Percentiles rank a stretch among this genome's conserved stretches.
Conservation (phyloP, 1,284 basidiomycete genomes). For the Papiliotrema nemorosa region DNA sequence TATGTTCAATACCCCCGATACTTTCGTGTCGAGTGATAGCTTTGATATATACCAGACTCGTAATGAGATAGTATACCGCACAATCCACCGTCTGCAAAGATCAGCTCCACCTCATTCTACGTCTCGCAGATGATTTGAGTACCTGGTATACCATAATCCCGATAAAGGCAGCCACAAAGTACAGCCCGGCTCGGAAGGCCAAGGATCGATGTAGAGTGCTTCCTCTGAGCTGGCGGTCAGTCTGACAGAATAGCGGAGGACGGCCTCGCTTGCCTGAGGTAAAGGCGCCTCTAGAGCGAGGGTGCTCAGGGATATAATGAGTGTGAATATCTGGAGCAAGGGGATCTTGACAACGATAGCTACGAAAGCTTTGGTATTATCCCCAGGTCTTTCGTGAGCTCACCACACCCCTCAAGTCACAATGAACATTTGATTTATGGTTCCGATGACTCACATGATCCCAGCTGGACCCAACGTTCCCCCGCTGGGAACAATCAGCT, state of each 20-base stretch:
- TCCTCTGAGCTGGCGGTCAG: slow-evolving; percentile 51
- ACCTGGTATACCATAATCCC: slow-evolving; percentile 75
- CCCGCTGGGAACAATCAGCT: slow-evolving; percentile 13
- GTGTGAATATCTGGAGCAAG: slow-evolving; percentile 63
- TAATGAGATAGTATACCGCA: slow-evolving; percentile 27
- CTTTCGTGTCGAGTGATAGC: slow-evolving; percentile 17
- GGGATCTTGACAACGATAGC: slow-evolving; percentile 69
- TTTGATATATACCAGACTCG: slow-evolving; percentile 17
- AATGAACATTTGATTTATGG: not conserved
- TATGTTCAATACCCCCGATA: slow-evolving; percentile 2
- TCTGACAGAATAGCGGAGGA: slow-evolving; percentile 1
- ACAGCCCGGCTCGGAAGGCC: slow-evolving; percentile 59
- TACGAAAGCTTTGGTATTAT: slow-evolving; percentile 62
- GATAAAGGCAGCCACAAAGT: slow-evolving; percentile 64
- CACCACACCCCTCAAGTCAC: not conserved
- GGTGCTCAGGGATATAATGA: slow-evolving; percentile 59
- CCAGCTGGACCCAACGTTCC: slow-evolving; percentile 26
- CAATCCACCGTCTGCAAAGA: slow-evolving; percentile 22
- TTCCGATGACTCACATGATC: slow-evolving; percentile 14
- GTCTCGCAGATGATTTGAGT: not conserved
- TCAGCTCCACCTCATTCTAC: not conserved
- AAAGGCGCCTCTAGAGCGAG: slow-evolving; percentile 58
- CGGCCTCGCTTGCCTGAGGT: slow-evolving; percentile 11
- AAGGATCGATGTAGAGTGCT: slow-evolving; percentile 63
- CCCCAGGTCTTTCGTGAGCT: slow-evolving; percentile 54